Evolutionary conservation across 2,329 filamentous ascomycete genomes (phyloP), one percentile per base, ranked within the genome.

Genomic region (Fusarium chaquense): DNA sequence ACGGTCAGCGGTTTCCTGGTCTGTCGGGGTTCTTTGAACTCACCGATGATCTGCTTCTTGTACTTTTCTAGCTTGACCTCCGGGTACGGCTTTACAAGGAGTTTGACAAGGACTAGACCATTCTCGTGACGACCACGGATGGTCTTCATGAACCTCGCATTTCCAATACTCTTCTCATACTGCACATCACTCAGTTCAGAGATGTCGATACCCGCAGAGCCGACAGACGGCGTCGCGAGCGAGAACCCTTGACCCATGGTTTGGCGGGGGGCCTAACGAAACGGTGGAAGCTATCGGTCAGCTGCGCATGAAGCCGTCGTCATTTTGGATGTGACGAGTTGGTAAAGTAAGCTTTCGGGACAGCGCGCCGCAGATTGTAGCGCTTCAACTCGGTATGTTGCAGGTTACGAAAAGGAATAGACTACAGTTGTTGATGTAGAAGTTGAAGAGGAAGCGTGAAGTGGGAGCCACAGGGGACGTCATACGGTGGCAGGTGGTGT

Each of bases 211-310:
- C 94, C 93, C 61, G 94, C 94, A 57, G 93, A 92, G 78, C 94
- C 96, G 68, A 93, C 93, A 57, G 94, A 96, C 70, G 97, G 92
- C 77, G 94, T 94, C 56, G 94, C 93, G 75, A 97, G 89, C 67
- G 95, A 98, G 83, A 98, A 98, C 71, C 93, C 94, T 86, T 99
- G 96, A 71, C 96, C 96, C 96, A 99, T 99, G 71, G 72, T 69
- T 55, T 67, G 53, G 62, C 40, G 52, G 60, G 62, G 40, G 52
- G 57, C 62, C 58, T 69, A 55, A 54, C 38, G 45, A 55, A 58
- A 67, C 71, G 41, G 70, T 71, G 46, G 62, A 65, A 66, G 73
- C 72, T 75, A 75, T 74, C 66, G 69, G 61, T 69, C 65, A 54
- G 55, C 64, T 38, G 56, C 54, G 59, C 50, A 65, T 57, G 62